phyloP scores from a whole-genome alignment of 768 basidiomycete genomes.

The Pleurotus djamor region DNA sequence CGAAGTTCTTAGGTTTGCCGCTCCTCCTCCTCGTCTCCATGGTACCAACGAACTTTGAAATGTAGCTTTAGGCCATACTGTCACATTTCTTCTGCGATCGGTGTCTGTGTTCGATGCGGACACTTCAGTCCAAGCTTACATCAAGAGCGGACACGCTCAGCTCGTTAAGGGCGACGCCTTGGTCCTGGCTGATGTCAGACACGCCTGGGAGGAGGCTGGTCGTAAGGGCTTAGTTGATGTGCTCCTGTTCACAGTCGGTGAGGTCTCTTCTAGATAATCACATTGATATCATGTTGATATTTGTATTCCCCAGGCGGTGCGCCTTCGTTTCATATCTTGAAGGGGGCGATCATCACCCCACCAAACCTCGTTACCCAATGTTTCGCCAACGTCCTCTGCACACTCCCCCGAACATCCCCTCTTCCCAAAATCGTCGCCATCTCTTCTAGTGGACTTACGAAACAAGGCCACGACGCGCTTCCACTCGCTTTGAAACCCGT shows the following conservation, averaged over 20 bases:
- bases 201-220: constrained; percentile 42
- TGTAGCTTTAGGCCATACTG: constrained; percentile 48
- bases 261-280: constrained; percentile 8
- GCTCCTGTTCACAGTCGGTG: constrained; percentile 63
- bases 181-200: constrained; percentile 44
- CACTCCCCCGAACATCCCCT: constrained; percentile 38
- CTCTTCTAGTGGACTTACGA: constrained; percentile 51
- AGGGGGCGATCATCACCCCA: constrained; percentile 48
- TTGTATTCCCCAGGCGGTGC: constrained; percentile 33
- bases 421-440: constrained; percentile 52
- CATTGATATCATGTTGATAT: too few species aligned
- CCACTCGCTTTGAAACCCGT: constrained; percentile 48
- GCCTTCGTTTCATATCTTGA: constrained; percentile 40
- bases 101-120: constrained; percentile 53
- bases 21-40: neutral
- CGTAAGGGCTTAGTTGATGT: constrained; percentile 41
- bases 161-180: constrained; percentile 64
- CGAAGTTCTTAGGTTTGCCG: constrained; percentile 44
- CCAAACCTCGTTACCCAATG: constrained; percentile 57
- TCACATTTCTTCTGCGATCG: constrained; percentile 63
- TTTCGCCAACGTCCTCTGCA: constrained; percentile 54
- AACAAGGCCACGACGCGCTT: constrained; percentile 36
- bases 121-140: constrained; percentile 44
- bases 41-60: neutral
- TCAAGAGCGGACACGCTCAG: constrained; percentile 48